These are phyloP conservation scores for Daldinia decipiens DNA, from an alignment of 495 filamentous ascomycete genomes.

Conservation along the genomic window DNA sequence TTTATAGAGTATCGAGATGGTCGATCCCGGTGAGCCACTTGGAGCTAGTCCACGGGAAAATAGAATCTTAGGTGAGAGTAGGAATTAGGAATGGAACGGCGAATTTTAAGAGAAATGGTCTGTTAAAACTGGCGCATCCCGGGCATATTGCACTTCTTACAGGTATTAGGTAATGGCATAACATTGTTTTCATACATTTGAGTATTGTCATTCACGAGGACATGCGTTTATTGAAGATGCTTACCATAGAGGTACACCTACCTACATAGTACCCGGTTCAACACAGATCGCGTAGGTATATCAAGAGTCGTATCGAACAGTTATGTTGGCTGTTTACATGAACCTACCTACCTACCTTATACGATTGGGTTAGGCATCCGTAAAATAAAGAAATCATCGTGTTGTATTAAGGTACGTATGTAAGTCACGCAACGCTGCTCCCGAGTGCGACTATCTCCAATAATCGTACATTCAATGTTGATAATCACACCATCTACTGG, in stretches of 20 bases:
- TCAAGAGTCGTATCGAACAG: background rate
- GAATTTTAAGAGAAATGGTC: background rate
- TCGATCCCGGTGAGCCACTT: conserved; percentile 26
- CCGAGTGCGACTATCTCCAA: conserved; percentile 28
- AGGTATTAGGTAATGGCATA: too few species aligned
- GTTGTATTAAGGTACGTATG: background rate
- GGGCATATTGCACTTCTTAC: background rate
- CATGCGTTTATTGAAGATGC: background rate
- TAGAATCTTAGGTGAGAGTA: conserved; percentile 10
- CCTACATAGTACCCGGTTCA: too few species aligned
- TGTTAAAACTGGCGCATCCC: background rate
- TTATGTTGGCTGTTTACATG: background rate
- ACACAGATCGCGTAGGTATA: too few species aligned
- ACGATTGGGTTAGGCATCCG: background rate
- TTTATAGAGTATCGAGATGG: conserved; percentile 35
- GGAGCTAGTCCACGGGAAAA: conserved; percentile 28
- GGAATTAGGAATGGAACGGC: conserved; percentile 19
- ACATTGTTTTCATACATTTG: background rate
- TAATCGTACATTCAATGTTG: conserved; percentile 10
- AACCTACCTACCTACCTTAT: background rate
- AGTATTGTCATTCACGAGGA: background rate
- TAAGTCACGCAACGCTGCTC: conserved; percentile 19
- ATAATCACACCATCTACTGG: conserved; percentile 30
- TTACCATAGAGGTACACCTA: too few species aligned
- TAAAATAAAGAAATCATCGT: conserved; percentile 1